A percentile compares a stretch with the other conserved stretches of the same genome.
phyloP scores from a whole-genome alignment of 2,329 filamentous ascomycete species.

The Colletotrichum incanum region DNA sequence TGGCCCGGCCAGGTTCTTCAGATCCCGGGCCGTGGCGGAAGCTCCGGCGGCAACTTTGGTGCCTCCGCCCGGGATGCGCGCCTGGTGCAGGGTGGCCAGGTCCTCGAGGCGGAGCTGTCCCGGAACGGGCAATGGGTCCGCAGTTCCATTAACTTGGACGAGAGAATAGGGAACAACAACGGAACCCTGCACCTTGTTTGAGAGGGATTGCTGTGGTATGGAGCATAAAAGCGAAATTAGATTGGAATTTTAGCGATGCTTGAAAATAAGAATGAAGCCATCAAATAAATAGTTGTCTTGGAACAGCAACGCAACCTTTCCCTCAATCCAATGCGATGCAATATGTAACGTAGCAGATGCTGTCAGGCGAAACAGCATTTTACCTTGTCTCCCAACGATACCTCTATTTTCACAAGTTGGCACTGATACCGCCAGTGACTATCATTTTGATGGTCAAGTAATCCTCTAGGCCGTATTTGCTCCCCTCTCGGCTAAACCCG shows the following conservation, averaged over 20 bases:
- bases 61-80: slow-evolving; percentile 54
- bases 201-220: neutral
- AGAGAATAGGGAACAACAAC: slow-evolving; percentile 54
- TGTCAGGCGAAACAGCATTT: no score
- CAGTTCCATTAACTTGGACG: slow-evolving; percentile 53
- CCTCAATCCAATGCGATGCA: no score
- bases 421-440: slow-evolving; percentile 55
- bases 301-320: neutral
- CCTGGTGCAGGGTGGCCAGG: slow-evolving; percentile 54
- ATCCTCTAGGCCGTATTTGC: slow-evolving; percentile 59
- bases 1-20: slow-evolving; percentile 59
- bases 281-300: neutral
- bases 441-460: slow-evolving; percentile 71
- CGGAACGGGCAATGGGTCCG: slow-evolving; percentile 51
- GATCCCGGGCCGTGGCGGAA: slow-evolving; percentile 50
- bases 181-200: slow-evolving; percentile 44
- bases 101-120: slow-evolving; percentile 52
- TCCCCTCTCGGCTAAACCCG: slow-evolving; percentile 41
- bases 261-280: neutral
- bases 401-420: neutral
- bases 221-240: slow-evolving; percentile 15
- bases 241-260: slow-evolving; percentile 14
- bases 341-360: neutral
- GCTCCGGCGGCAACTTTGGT: slow-evolving; percentile 51
- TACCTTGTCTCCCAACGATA: no score